A percentile compares a stretch with the other conserved stretches of the same genome.
Conservation (phyloP, 148 eudicot genomes). For the Rhododendron ovatum region DNA sequence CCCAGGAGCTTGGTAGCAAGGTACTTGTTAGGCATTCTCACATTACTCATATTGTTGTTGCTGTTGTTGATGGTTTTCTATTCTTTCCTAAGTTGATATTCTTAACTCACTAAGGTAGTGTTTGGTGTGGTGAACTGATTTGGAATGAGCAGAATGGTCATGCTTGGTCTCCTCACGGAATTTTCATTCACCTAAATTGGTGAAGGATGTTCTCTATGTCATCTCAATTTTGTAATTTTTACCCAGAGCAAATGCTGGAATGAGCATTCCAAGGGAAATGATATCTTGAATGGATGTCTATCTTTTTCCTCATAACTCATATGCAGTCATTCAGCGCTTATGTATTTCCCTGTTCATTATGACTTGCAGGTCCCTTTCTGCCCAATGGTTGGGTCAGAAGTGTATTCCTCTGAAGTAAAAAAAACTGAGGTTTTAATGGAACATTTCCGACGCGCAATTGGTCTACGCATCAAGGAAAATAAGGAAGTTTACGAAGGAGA, state of each 20-base stretch:
- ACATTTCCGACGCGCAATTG: constrained; percentile 88
- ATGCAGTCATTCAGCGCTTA: not conserved
- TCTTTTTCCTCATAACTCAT: not conserved
- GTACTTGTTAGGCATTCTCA: constrained; percentile 22
- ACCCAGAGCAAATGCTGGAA: not conserved
- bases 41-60: not conserved
- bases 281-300: not conserved
- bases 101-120: not conserved
- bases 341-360: not conserved
- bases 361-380: constrained; percentile 80
- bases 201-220: not conserved
- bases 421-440: constrained; percentile 99
- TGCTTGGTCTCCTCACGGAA: not conserved
- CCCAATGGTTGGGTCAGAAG: constrained; percentile 99
- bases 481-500: constrained; percentile 99
- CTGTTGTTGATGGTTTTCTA: not conserved
- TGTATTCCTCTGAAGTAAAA: constrained; percentile 98
- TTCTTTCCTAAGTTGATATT: not conserved
- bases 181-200: not conserved
- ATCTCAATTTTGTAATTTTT: not conserved
- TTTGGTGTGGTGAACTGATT: not conserved
- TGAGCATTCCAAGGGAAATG: not conserved
- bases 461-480: constrained; percentile 94
- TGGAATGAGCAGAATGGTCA: not conserved
- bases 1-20: constrained; percentile 97